Evolutionary conservation across 2,329 filamentous ascomycete genomes (phyloP).

Genomic region (Torrubiella hemipterigena): DNA sequence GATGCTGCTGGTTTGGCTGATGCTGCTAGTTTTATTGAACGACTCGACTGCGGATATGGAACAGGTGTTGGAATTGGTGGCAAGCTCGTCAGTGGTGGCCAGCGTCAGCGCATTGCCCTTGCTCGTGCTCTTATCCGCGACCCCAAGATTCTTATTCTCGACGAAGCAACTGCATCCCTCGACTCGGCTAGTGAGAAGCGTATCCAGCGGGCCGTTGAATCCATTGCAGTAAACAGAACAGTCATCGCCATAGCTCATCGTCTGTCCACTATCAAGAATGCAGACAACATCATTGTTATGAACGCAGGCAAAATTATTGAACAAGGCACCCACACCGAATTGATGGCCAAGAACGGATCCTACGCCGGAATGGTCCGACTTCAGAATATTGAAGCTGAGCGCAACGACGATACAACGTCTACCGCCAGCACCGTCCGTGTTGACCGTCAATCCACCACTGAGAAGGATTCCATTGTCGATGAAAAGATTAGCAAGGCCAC

Average conservation of each 20-base stretch:
- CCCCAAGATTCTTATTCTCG: slow-evolving; percentile 45
- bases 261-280: slow-evolving; percentile 48
- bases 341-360: slow-evolving; percentile 37
- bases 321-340: slow-evolving; percentile 49
- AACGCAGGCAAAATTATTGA: slow-evolving; percentile 48
- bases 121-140: slow-evolving; percentile 45
- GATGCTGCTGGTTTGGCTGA: slow-evolving; percentile 46
- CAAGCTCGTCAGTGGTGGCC: slow-evolving; percentile 44
- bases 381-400: slow-evolving; percentile 22
- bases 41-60: slow-evolving; percentile 39
- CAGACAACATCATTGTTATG: slow-evolving; percentile 57
- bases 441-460: slow-evolving; percentile 26
- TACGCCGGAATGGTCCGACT: slow-evolving; percentile 41
- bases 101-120: slow-evolving; percentile 47
- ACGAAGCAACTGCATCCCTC: slow-evolving; percentile 49
- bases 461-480: slow-evolving; percentile 25
- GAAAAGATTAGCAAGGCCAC: slow-evolving; percentile 17
- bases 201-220: slow-evolving; percentile 37
- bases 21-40: slow-evolving; percentile 41
- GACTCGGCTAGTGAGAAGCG: slow-evolving; percentile 45
- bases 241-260: slow-evolving; percentile 56
- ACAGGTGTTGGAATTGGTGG: slow-evolving; percentile 41
- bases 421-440: slow-evolving; percentile 17
- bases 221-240: slow-evolving; percentile 39
- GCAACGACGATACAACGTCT: slow-evolving; percentile 16